Percentiles rank a stretch among this genome's conserved stretches.
These are phyloP conservation scores for Cryphonectria radicalis DNA, from an alignment of 2,329 filamentous ascomycete genomes.

Conservation along the genomic window DNA sequence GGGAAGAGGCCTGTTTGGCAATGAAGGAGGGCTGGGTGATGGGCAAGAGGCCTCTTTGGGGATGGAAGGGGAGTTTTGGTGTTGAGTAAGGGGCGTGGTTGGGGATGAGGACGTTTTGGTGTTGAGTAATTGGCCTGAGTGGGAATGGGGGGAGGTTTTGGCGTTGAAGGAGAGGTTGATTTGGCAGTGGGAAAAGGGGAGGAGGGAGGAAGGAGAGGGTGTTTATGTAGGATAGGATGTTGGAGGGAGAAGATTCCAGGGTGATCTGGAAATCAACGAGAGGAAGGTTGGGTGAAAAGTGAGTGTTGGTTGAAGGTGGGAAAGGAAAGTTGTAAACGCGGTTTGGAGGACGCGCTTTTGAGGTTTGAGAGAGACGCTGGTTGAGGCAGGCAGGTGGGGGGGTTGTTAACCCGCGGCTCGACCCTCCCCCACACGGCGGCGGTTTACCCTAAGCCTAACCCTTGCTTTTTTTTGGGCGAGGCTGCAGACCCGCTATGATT, in stretches of 20 bases:
- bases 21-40: background rate
- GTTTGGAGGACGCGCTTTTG: background rate
- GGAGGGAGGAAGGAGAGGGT: too few relatives aligned
- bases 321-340: background rate
- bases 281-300: background rate
- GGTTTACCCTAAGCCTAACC: background rate
- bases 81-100: background rate
- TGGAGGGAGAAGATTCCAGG: background rate
- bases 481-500: slow-evolving; percentile 2
- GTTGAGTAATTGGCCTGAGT: background rate
- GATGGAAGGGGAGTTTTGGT: background rate
- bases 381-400: background rate
- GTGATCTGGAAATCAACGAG: background rate
- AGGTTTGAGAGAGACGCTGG: background rate
- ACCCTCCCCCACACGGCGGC: too few relatives aligned
- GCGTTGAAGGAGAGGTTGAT: background rate
- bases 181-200: background rate
- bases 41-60: background rate
- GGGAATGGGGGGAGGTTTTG: background rate
- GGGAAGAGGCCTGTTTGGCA: background rate
- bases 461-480: background rate
- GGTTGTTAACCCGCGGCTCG: too few relatives aligned
- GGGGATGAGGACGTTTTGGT: too few relatives aligned
- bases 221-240: background rate
- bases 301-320: background rate